Base-by-base conservation (phyloP, 2,329 filamentous ascomycete genomes). In the Daldinia eschscholtzii region DNA sequence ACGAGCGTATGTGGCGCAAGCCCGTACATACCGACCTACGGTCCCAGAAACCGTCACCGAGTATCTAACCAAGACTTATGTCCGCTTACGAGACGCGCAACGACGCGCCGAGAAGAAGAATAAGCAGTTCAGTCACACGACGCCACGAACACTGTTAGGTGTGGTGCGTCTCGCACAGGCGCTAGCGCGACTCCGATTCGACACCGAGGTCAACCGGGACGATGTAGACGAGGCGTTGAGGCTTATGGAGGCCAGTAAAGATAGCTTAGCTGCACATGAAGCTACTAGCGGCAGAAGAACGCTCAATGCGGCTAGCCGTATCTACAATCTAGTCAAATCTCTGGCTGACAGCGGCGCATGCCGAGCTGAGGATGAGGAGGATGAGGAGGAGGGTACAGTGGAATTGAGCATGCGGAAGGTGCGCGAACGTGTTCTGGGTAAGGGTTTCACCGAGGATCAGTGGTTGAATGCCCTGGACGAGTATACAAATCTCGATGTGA, bases 61-160 rank as follows among this genome's bases (percentile, higher is more conserved):
- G 79, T 99, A 99, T 84, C 93, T 99, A 85, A 92, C 97, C 61
- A 96, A 95, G 79, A 97, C 95, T 0, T 99, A 99, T 78, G 96
- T 99, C 35, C 92, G 93, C 68, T 91, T 99, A 86, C 92, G 96
- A 60, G 93, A 97, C 76, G 89, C 94, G 77, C 94, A 98, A 80
- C 94, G 95, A 80, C 90, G 92, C 65, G 94, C 97, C 70, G 96
- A 98, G 83, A 92, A 91, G 80, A 91, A 89, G 78, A 95, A 95
- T 83, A 93, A 94, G 81, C 93, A 95, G 75, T 98, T 98, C 80
- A 92, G 93, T 1, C 93, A 99, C 82, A 97, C 94, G 18, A 97
- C 94, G 1, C 92, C 95, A 0, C 93, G 96, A 86, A 98, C 96
- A 0, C 87, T 99, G 13, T 89, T 99, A 4, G 96, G 95, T 78